Percentiles rank a stretch among this genome's conserved stretches.
Evolutionary conservation across 169 alveolate genomes (phyloP).

Genomic region (Gregarina niphandrodes): DNA sequence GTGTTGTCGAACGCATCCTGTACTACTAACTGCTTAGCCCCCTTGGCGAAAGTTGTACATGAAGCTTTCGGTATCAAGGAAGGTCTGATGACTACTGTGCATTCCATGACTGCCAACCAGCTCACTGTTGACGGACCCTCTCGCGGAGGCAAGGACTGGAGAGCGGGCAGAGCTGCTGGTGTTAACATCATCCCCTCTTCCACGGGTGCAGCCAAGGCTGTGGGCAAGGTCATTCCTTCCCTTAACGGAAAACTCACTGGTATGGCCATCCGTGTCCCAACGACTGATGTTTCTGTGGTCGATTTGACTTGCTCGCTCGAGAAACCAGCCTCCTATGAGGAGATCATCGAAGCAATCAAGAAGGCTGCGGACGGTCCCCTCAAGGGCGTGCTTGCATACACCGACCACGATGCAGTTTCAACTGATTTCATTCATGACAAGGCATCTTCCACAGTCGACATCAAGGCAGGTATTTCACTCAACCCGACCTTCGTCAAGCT

Average conservation of each 20-base stretch:
- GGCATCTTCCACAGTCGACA: slow-evolving; percentile 77
- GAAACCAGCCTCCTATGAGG: slow-evolving; percentile 70
- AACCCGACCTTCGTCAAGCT: slow-evolving; percentile 77
- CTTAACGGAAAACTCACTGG: slow-evolving; percentile 93
- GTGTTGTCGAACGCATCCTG: slow-evolving; percentile 95
- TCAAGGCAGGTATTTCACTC: slow-evolving; percentile 85
- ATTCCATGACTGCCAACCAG: slow-evolving; percentile 90
- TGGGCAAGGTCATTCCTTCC: slow-evolving; percentile 86
- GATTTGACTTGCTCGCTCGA: slow-evolving; percentile 81
- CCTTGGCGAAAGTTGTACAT: slow-evolving; percentile 79
- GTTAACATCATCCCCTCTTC: slow-evolving; percentile 89
- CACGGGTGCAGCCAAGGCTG: slow-evolving; percentile 96
- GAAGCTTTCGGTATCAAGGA: slow-evolving; percentile 87
- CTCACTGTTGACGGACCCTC: slow-evolving; percentile 92
- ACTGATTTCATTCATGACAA: slow-evolving; percentile 70
- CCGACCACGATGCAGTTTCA: slow-evolving; percentile 82
- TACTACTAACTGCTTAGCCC: slow-evolving; percentile 96
- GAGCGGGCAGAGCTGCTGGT: slow-evolving; percentile 94
- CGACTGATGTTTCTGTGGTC: slow-evolving; percentile 87
- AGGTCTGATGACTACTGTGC: slow-evolving; percentile 97
- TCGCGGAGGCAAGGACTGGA: slow-evolving; percentile 97
- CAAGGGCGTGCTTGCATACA: slow-evolving; percentile 79
- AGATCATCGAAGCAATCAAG: slow-evolving; percentile 60
- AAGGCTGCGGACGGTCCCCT: slow-evolving; percentile 64
- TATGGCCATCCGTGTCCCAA: slow-evolving; percentile 96